Conservation (phyloP, 495 filamentous ascomycete species). For the Aspergillus olivimuriae region DNA sequence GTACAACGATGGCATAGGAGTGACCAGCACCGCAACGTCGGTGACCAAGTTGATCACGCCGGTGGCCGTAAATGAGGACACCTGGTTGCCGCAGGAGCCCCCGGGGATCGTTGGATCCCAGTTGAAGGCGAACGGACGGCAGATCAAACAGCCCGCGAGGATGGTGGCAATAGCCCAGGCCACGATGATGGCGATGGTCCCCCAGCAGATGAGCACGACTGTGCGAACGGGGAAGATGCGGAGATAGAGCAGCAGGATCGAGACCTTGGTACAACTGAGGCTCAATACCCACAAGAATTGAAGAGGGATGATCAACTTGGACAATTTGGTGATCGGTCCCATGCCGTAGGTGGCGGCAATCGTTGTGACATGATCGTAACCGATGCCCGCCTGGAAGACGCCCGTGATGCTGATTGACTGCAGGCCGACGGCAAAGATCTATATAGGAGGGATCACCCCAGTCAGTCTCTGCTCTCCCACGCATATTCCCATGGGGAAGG, state of each 20-base stretch:
- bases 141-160: constrained; percentile 34
- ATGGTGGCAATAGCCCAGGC: constrained; percentile 20
- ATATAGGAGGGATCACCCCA: not conserved
- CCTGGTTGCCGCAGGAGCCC: constrained; percentile 41
- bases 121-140: constrained; percentile 37
- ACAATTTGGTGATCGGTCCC: constrained; percentile 12
- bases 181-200: constrained; percentile 18
- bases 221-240: constrained; percentile 22
- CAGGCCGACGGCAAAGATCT: constrained; percentile 11
- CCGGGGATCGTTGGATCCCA: constrained; percentile 39
- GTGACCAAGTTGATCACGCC: constrained; percentile 37
- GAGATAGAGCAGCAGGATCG: constrained; percentile 29
- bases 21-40: constrained; percentile 40
- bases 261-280: constrained; percentile 24
- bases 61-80: constrained; percentile 17
- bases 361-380: constrained; percentile 6
- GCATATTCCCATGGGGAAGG: not conserved
- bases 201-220: constrained; percentile 10
- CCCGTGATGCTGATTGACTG: constrained; percentile 11
- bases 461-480: too few species aligned
- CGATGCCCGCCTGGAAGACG: constrained; percentile 11
- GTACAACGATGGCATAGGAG: constrained; percentile 13
- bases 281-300: constrained; percentile 16
- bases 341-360: constrained; percentile 5
- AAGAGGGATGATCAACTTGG: constrained; percentile 13